phyloP scores from a whole-genome alignment of 352 stramenopile species.

The Phytopythium sindhum region DNA sequence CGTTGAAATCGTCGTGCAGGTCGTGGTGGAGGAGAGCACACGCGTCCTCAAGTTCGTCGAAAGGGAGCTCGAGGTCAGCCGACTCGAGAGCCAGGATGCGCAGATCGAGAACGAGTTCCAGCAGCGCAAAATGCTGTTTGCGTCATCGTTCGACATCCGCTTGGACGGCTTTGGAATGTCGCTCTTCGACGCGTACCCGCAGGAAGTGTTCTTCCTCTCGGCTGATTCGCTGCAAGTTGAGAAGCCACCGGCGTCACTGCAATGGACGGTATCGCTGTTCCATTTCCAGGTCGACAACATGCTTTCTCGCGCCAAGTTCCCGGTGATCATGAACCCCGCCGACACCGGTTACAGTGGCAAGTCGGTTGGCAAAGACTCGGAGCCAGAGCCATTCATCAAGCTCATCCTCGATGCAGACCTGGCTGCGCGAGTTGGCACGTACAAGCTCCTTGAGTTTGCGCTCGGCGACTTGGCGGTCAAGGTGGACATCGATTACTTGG shows the following conservation, averaged over 20 bases:
- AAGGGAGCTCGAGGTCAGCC: constrained; percentile 73
- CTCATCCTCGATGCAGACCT: constrained; percentile 76
- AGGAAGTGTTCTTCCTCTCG: constrained; percentile 83
- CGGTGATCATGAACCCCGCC: constrained; percentile 79
- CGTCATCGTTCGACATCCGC: constrained; percentile 78
- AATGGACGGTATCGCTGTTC: constrained; percentile 77
- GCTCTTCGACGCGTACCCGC: constrained; percentile 68
- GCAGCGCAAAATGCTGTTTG: constrained; percentile 76
- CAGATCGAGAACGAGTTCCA: constrained; percentile 70
- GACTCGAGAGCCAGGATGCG: constrained; percentile 60
- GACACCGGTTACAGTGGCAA: constrained; percentile 80
- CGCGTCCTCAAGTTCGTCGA: constrained; percentile 80
- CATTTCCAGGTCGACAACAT: constrained; percentile 87
- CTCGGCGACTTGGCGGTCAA: constrained; percentile 70
- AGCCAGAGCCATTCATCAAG: constrained; percentile 57
- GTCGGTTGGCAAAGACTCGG: constrained; percentile 43
- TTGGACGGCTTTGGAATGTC: constrained; percentile 76
- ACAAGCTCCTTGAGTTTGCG: constrained; percentile 79
- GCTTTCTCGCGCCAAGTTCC: constrained; percentile 74
- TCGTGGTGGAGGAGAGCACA: constrained; percentile 75
- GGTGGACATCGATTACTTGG: constrained; percentile 83
- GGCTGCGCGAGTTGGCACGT: constrained; percentile 70
- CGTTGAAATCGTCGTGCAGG: constrained; percentile 71
- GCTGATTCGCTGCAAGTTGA: constrained; percentile 74
- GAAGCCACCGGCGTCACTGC: constrained; percentile 62